Evolutionary conservation across 2,329 filamentous ascomycete genomes (phyloP).

Genomic region (Fusarium vanettenii): DNA sequence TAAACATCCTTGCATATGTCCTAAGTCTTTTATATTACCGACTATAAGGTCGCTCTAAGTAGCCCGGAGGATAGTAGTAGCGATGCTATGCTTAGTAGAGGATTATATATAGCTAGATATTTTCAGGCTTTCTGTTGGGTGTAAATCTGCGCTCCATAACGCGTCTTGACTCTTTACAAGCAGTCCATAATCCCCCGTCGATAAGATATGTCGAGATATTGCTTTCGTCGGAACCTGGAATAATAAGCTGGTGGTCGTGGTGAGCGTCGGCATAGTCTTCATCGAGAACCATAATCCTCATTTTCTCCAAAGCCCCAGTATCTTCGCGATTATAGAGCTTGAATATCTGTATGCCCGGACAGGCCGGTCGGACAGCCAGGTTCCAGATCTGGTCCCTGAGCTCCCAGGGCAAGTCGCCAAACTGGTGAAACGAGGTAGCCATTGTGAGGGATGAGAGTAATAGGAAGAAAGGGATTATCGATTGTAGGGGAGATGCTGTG

Average conservation of each 20-base stretch:
- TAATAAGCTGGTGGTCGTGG: not conserved
- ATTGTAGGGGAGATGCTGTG: not conserved
- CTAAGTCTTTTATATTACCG: no score
- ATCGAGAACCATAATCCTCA: not conserved
- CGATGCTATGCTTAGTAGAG: no score
- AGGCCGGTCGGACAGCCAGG: not conserved
- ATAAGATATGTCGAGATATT: not conserved
- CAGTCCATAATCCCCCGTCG: conserved; percentile 2
- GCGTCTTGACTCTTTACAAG: not conserved
- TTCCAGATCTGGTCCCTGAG: not conserved
- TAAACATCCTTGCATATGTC: no score
- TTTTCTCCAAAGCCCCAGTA: not conserved
- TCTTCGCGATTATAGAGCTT: not conserved
- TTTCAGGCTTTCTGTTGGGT: not conserved
- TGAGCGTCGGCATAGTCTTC: not conserved
- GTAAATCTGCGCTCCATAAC: not conserved
- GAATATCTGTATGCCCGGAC: not conserved
- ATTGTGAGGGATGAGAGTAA: not conserved
- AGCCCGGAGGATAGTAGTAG: no score
- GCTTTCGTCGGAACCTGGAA: not conserved
- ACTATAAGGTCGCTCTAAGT: no score
- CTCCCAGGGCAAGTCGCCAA: not conserved
- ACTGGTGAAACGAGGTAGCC: not conserved
- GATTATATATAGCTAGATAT: no score
- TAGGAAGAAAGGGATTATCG: not conserved